Conservation (phyloP, 2,329 filamentous ascomycete species). For the Pseudocercospora ulei region DNA sequence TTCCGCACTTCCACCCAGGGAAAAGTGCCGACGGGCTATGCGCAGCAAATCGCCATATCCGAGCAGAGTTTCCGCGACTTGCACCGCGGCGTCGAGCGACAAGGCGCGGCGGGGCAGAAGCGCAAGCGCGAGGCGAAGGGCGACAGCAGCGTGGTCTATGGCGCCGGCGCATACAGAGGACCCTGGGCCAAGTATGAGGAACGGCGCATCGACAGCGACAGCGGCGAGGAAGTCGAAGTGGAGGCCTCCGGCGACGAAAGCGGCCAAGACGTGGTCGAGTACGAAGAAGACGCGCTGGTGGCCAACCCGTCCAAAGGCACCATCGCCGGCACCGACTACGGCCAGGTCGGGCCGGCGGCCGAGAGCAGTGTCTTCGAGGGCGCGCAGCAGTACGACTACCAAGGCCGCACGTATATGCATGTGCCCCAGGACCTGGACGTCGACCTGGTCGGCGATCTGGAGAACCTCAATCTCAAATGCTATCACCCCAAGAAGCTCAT, state of each 20-base stretch:
- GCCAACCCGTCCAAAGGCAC: slow-evolving; percentile 44
- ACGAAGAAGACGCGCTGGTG: slow-evolving; percentile 63
- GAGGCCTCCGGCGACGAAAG: slow-evolving; percentile 62
- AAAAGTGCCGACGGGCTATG: slow-evolving; percentile 60
- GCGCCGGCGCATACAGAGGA: slow-evolving; percentile 78
- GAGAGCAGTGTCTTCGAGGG: slow-evolving; percentile 88
- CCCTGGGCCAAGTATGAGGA: slow-evolving; percentile 83
- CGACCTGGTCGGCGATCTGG: slow-evolving; percentile 65
- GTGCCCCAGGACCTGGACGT: slow-evolving; percentile 82
- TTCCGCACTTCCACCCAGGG: slow-evolving; percentile 36
- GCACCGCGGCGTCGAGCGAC: slow-evolving; percentile 64
- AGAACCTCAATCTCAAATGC: slow-evolving; percentile 49
- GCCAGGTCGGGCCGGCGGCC: slow-evolving; percentile 38
- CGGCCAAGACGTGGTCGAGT: slow-evolving; percentile 65
- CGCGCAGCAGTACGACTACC: slow-evolving; percentile 74
- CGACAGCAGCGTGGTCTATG: slow-evolving; percentile 71
- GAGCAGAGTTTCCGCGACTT: slow-evolving; percentile 83
- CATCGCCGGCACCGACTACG: slow-evolving; percentile 47
- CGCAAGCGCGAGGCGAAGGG: slow-evolving; percentile 78
- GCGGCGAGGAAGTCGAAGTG: slow-evolving; percentile 61
- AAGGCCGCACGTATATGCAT: slow-evolving; percentile 95
- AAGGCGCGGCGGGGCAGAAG: slow-evolving; percentile 51
- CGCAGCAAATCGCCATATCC: slow-evolving; percentile 78
- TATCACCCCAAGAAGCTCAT: slow-evolving; percentile 91
- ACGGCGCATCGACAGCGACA: slow-evolving; percentile 61